phyloP scores from a whole-genome alignment of 768 basidiomycete genomes.

The Podaxis rugospora region DNA sequence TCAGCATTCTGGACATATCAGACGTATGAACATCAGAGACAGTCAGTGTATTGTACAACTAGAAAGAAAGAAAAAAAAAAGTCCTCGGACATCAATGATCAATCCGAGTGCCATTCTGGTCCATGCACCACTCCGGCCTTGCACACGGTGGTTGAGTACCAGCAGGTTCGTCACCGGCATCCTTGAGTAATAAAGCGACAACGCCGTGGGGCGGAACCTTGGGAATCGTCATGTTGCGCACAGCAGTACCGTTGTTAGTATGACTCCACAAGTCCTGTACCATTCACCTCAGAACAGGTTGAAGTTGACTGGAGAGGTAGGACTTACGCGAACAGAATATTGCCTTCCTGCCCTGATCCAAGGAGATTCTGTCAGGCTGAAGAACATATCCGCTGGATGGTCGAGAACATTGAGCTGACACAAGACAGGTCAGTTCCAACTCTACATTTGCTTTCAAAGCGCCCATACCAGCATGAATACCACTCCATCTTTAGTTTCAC shows the following conservation, averaged over 20 bases:
- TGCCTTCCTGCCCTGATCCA: slow-evolving; percentile 67
- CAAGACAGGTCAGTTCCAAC: not conserved
- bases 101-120: slow-evolving; percentile 47
- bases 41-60: not conserved
- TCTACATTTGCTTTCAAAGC: not conserved
- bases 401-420: slow-evolving; percentile 56
- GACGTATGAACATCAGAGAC: not conserved
- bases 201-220: slow-evolving; percentile 67
- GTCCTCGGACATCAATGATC: slow-evolving; percentile 13
- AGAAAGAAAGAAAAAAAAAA: not conserved
- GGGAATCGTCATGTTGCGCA: slow-evolving; percentile 50
- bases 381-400: slow-evolving; percentile 51
- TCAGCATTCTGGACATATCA: not conserved
- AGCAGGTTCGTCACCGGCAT: slow-evolving; percentile 63
- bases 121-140: slow-evolving; percentile 52
- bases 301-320: not conserved
- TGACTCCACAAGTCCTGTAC: slow-evolving; percentile 68
- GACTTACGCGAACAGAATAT: slow-evolving; percentile 57
- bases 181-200: slow-evolving; percentile 58
- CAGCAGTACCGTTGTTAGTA: slow-evolving; percentile 63
- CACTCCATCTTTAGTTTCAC: slow-evolving; percentile 58
- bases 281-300: not conserved
- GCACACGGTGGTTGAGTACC: slow-evolving; percentile 56
- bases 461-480: slow-evolving; percentile 59
- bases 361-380: slow-evolving; percentile 63